Evolutionary conservation across 371 early-diverging fungal species (phyloP).

Genomic region (Polyrhizophydium stewartii): DNA sequence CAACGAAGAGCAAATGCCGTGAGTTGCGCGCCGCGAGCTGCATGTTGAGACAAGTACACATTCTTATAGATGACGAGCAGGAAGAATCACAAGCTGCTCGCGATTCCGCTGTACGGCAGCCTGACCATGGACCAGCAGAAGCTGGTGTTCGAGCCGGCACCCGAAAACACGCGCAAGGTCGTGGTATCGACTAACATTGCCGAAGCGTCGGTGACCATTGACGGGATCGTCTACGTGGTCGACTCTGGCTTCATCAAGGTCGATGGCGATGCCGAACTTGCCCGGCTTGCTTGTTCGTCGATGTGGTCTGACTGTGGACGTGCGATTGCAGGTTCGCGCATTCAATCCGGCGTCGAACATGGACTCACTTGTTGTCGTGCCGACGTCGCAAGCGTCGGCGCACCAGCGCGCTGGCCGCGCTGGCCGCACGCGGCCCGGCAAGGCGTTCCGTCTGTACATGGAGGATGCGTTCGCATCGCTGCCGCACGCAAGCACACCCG

Average conservation of each 20-base stretch:
- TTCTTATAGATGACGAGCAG: too few species aligned
- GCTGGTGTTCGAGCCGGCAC: conserved; percentile 63
- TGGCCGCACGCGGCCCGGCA: conserved; percentile 69
- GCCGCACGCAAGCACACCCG: conserved; percentile 56
- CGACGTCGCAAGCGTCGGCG: conserved; percentile 69
- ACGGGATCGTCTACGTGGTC: conserved; percentile 79
- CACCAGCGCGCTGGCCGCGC: conserved; percentile 79
- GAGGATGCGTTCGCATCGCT: conserved; percentile 59
- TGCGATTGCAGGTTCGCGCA: conserved; percentile 40
- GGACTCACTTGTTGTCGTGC: conserved; percentile 57
- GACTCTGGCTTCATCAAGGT: conserved; percentile 80
- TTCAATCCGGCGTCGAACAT: conserved; percentile 59
- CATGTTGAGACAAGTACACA: neutral
- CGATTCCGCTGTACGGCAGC: conserved; percentile 74
- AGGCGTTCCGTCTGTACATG: conserved; percentile 65
- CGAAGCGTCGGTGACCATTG: conserved; percentile 85
- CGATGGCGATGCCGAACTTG: conserved; percentile 10
- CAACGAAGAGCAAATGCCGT: conserved; percentile 39
- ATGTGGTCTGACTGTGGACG: conserved; percentile 83
- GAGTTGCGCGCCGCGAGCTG: conserved; percentile 7
- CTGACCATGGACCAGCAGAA: conserved; percentile 62
- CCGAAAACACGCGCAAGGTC: conserved; percentile 66
- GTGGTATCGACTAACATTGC: conserved; percentile 64
- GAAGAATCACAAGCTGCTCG: conserved; percentile 14
- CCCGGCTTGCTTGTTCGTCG: conserved; percentile 51